Evolutionary conservation across 2,329 filamentous ascomycete species (phyloP).

Genomic region (Nectriaceae sp.): DNA sequence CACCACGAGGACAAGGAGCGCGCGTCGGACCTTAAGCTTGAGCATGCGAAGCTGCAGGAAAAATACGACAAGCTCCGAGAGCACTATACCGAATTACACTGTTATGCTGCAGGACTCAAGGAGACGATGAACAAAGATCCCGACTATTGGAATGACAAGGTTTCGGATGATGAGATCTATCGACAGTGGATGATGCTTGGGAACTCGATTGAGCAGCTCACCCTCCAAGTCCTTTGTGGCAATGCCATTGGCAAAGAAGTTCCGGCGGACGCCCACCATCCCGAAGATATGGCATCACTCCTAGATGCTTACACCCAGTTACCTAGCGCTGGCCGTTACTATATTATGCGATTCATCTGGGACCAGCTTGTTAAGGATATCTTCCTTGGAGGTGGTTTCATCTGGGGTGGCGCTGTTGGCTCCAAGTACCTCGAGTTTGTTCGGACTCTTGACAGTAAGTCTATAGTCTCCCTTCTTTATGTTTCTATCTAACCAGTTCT

Average conservation of each 20-base stretch:
- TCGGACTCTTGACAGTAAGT: neutral
- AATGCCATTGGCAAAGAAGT: too few species aligned
- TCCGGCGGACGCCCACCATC: too few species aligned
- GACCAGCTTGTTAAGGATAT: neutral
- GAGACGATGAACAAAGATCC: neutral
- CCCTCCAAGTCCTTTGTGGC: too few species aligned
- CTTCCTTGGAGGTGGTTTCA: neutral
- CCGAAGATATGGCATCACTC: neutral
- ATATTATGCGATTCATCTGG: neutral
- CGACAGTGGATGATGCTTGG: neutral
- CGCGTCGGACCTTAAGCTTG: too few species aligned
- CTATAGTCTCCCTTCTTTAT: neutral
- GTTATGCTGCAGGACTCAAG: too few species aligned
- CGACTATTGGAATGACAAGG: neutral
- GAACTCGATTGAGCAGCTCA: too few species aligned
- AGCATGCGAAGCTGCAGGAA: too few species aligned
- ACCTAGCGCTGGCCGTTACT: neutral
- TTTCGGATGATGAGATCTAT: neutral
- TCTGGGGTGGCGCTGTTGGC: neutral
- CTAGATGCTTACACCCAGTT: neutral
- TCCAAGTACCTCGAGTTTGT: neutral
- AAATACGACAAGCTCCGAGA: too few species aligned
- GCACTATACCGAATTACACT: too few species aligned
- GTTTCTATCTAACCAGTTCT: too few species aligned
- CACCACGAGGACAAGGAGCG: too few species aligned